These are phyloP conservation scores for Austropuccinia psidii DNA, from an alignment of 1,284 basidiomycete genomes.

Conservation along the genomic window DNA sequence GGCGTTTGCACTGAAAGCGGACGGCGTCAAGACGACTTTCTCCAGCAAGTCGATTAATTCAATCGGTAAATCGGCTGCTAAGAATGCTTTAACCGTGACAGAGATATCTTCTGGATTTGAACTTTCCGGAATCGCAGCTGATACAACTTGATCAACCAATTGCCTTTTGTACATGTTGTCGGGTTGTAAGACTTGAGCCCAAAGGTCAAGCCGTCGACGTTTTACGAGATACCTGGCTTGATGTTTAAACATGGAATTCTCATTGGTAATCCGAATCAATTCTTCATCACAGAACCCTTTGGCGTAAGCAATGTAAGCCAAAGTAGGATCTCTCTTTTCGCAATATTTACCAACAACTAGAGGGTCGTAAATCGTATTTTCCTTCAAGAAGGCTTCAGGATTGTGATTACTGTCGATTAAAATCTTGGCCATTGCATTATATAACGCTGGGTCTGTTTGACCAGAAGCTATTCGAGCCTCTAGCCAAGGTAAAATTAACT, in stretches of 20 bases:
- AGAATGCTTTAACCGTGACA: slow-evolving; percentile 96
- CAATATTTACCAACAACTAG: slow-evolving; percentile 98
- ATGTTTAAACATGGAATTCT: slow-evolving; percentile 99
- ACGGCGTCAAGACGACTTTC: slow-evolving; percentile 96
- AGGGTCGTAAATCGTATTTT: slow-evolving; percentile 97
- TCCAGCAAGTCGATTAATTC: slow-evolving; percentile 96
- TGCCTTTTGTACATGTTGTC: slow-evolving; percentile 89
- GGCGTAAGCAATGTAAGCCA: slow-evolving; percentile 98
- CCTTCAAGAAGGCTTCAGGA: slow-evolving; percentile 93
- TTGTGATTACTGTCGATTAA: slow-evolving; percentile 98
- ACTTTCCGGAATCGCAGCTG: slow-evolving; percentile 91
- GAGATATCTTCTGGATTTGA: slow-evolving; percentile 99
- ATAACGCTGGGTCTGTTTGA: slow-evolving; percentile 82
- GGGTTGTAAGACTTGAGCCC: slow-evolving; percentile 83
- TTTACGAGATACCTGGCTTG: slow-evolving; percentile 97
- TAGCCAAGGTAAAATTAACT: slow-evolving; percentile 94
- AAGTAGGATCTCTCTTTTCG: slow-evolving; percentile 95
- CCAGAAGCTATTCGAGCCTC: slow-evolving; percentile 86
- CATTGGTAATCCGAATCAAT: slow-evolving; percentile 92
- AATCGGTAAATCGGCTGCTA: slow-evolving; percentile 91
- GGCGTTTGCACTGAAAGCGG: slow-evolving; percentile 94
- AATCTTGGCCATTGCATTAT: slow-evolving; percentile 97
- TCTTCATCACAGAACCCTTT: slow-evolving; percentile 99
- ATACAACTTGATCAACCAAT: slow-evolving; percentile 90
- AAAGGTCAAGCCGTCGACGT: slow-evolving; percentile 88